Evolutionary conservation across 371 early-diverging fungal species (phyloP).

Genomic region (Fennellomyces sp.): DNA sequence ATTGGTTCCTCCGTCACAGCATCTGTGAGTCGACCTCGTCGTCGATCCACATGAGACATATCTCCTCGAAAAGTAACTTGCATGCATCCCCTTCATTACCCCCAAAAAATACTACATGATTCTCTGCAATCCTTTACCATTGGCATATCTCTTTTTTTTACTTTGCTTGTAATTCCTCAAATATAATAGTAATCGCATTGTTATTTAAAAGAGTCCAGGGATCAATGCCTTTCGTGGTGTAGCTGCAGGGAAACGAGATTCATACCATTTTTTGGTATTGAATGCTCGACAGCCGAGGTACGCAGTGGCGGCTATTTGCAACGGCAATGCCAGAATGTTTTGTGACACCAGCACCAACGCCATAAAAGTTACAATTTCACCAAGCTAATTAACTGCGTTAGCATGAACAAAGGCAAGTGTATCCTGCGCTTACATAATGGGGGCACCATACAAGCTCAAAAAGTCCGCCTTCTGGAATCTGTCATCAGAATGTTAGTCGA

Average conservation of each 20-base stretch:
- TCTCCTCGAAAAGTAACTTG: neutral
- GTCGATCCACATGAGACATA: neutral
- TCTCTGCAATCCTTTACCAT: too few relatives aligned
- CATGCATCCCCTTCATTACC: neutral
- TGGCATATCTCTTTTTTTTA: neutral
- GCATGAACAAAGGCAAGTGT: neutral
- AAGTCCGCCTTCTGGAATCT: conserved; percentile 35
- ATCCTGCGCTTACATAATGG: conserved; percentile 36
- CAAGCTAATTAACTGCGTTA: conserved; percentile 17
- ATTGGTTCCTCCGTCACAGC: conserved; percentile 35
- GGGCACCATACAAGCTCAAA: conserved; percentile 47
- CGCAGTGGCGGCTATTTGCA: conserved; percentile 20
- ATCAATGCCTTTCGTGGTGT: conserved; percentile 27
- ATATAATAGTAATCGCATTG: neutral
- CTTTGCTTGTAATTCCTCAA: neutral
- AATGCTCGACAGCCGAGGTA: conserved; percentile 33
- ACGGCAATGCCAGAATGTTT: conserved; percentile 19
- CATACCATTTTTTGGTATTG: conserved; percentile 41
- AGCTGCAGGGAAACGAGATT: conserved; percentile 17
- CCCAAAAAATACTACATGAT: too few relatives aligned
- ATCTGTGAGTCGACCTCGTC: conserved; percentile 16
- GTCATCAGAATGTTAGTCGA: neutral
- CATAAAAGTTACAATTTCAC: conserved; percentile 37
- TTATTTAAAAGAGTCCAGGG: conserved; percentile 28
- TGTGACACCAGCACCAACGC: conserved; percentile 30